A percentile compares a stretch with the other conserved stretches of the same genome.
phyloP scores from a whole-genome alignment of 345 rosid genomes.

The Eucalyptus lansdowneana region DNA sequence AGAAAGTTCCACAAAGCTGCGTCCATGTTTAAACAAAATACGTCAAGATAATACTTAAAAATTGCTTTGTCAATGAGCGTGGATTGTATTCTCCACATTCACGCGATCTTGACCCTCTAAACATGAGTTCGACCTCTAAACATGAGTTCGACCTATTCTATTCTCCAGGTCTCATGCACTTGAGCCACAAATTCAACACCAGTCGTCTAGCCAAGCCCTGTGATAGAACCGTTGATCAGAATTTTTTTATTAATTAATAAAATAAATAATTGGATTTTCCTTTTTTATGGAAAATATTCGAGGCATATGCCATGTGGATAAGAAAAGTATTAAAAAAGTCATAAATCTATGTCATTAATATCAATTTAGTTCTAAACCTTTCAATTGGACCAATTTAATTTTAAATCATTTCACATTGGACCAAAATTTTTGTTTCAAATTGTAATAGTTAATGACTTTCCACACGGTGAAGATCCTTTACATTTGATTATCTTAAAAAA shows the following conservation, averaged over 20 bases:
- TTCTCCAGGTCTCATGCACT: background rate
- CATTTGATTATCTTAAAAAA: background rate
- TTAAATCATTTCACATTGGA: background rate
- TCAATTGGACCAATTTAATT: rapidly evolving
- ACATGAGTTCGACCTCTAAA: no score
- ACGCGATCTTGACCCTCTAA: background rate
- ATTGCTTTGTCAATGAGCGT: background rate
- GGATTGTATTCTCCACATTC: background rate
- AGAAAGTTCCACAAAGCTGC: background rate
- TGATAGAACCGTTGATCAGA: background rate
- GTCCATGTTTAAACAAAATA: background rate
- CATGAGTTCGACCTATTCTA: background rate
- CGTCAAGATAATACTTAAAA: background rate
- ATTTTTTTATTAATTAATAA: background rate
- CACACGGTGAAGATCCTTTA: background rate
- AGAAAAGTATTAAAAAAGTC: no score
- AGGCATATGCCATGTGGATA: background rate
- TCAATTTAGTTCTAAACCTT: rapidly evolving
- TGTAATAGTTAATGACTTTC: background rate
- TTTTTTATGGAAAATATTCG: background rate
- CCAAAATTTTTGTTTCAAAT: background rate
- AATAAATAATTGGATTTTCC: background rate
- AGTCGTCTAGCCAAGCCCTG: background rate
- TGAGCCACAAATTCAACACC: background rate
- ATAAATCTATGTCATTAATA: rapidly evolving